These are phyloP conservation scores for Cydonia oblonga DNA, from an alignment of 331 rosid genomes.

Conservation along the genomic window DNA sequence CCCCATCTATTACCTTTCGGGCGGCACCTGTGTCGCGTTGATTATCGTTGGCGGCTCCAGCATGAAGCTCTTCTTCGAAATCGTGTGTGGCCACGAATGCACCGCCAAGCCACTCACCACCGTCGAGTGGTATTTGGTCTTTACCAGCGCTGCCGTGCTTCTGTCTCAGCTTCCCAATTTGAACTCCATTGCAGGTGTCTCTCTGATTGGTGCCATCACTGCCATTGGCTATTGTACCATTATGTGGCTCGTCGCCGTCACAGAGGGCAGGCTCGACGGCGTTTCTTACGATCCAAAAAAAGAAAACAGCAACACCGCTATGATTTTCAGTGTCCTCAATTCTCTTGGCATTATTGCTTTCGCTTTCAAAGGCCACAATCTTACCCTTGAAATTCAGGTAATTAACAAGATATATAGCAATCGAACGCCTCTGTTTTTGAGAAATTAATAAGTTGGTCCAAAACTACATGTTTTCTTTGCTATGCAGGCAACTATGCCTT, in stretches of 20 bases:
- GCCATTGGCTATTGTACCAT: constrained; percentile 13
- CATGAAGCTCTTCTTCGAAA: constrained; percentile 16
- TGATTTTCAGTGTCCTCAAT: constrained; percentile 16
- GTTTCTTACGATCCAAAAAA: constrained; percentile 13
- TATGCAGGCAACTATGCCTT: constrained; percentile 11
- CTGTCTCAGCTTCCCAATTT: constrained; percentile 14
- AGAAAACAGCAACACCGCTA: constrained; percentile 9
- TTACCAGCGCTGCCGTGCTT: constrained; percentile 7
- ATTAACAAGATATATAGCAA: neutral
- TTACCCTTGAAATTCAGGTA: constrained; percentile 18
- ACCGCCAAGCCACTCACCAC: constrained; percentile 12
- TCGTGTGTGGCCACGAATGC: constrained; percentile 17
- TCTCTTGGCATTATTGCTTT: constrained; percentile 17
- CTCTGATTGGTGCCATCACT: constrained; percentile 10
- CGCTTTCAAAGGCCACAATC: constrained; percentile 19
- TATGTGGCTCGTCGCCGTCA: constrained; percentile 16
- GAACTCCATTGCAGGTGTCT: constrained; percentile 19
- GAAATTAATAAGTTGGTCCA: too few relatives aligned
- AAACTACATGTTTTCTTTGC: too few relatives aligned
- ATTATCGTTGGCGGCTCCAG: constrained; percentile 15
- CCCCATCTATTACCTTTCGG: constrained; percentile 16
- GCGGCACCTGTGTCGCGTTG: constrained; percentile 12
- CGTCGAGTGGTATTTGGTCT: constrained; percentile 17
- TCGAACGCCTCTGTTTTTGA: too few relatives aligned
- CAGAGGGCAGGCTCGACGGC: constrained; percentile 15